These are phyloP conservation scores for Hevea brasiliensis DNA, from an alignment of 345 rosid genomes.

Conservation along the genomic window DNA sequence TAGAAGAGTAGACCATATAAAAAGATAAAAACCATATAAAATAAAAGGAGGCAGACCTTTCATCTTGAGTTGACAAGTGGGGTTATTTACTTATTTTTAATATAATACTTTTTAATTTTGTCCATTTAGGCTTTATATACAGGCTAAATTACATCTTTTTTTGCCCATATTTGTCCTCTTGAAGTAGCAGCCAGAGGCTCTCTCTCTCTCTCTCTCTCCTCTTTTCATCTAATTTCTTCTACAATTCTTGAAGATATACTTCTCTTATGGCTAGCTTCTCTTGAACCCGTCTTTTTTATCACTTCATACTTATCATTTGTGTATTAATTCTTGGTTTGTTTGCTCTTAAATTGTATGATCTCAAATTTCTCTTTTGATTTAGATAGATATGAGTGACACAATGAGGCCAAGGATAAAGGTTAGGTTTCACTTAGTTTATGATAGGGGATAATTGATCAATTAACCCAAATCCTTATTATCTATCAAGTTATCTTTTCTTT, in stretches of 20 bases:
- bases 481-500: not conserved
- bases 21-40: not conserved
- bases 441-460: conserved; percentile 22
- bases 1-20: no score
- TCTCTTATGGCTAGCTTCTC: not conserved
- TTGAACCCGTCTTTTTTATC: not conserved
- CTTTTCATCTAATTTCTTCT: not conserved
- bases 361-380: not conserved
- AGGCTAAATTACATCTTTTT: not conserved
- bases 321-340: not conserved
- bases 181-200: not conserved
- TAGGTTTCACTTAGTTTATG: conserved; percentile 31
- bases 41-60: not conserved
- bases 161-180: conserved; percentile 1
- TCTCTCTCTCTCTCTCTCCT: not conserved
- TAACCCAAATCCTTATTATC: not conserved
- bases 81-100: not conserved
- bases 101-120: not conserved
- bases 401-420: conserved; percentile 24
- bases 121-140: not conserved
- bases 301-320: not conserved
- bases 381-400: conserved; percentile 27
- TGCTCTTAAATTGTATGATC: not conserved
- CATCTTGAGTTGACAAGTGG: conserved; percentile 19
- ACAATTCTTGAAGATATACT: not conserved